These are phyloP conservation scores for Suillus lakei DNA, from an alignment of 768 basidiomycete genomes.

Conservation along the genomic window DNA sequence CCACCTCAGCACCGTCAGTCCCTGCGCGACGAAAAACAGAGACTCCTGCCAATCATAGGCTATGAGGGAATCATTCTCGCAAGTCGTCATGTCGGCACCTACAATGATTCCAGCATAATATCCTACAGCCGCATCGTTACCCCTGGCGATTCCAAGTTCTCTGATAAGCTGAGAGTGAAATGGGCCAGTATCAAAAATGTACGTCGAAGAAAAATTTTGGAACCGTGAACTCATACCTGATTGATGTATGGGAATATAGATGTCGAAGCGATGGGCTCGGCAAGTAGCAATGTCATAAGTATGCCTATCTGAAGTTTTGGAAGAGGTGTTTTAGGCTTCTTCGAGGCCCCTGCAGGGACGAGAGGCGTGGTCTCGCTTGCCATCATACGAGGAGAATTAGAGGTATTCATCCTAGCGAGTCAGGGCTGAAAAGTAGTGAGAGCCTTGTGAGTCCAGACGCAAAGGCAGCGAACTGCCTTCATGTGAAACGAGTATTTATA, in stretches of 20 bases:
- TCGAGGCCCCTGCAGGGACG: not conserved
- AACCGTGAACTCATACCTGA: slow-evolving; percentile 31
- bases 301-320: slow-evolving; percentile 49
- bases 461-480: no score
- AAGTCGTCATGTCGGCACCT: slow-evolving; percentile 27
- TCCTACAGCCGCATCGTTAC: slow-evolving; percentile 65
- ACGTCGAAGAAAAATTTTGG: not conserved
- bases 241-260: no score
- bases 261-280: slow-evolving; percentile 58
- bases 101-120: slow-evolving; percentile 69
- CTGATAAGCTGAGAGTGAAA: slow-evolving; percentile 50
- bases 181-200: not conserved
- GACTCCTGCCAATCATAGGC: slow-evolving; percentile 49
- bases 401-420: no score
- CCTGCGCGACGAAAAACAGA: slow-evolving; percentile 62
- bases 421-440: no score
- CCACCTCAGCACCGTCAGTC: slow-evolving; percentile 65
- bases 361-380: no score
- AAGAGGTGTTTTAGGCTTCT: slow-evolving; percentile 41
- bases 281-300: slow-evolving; percentile 46
- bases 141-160: slow-evolving; percentile 64
- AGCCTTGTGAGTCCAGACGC: no score
- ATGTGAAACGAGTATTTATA: no score
- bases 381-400: no score
- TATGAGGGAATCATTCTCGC: not conserved